Base-by-base conservation (phyloP, 2,329 filamentous ascomycete genomes). In the Graphiopsis chlorocephala region DNA sequence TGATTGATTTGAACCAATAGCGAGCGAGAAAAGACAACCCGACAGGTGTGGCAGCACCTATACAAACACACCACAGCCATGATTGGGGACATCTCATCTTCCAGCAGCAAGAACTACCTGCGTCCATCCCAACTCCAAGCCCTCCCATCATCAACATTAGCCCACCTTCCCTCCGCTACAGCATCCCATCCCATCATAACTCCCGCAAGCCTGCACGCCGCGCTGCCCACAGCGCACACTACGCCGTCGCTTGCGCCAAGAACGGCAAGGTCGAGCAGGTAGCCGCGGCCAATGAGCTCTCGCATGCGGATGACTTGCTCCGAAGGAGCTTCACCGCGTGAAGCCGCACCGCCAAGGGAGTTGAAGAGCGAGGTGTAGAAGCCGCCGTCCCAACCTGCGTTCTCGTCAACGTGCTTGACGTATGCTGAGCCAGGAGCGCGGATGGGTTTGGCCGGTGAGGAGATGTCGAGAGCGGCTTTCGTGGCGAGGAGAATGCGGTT, bases 141-240 rank as follows among this genome's bases (percentile, higher is more conserved):
- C 63, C 75, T 68, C 0, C 83, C 83, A 1, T 89, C 89, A 74
- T 94, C 91, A n/a, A 96, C 85, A 77, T 96, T 96, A 65, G 86
- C 82, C 90, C 92, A 96, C 52, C 82, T 81, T 1, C 82, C 83
- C 20, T 82, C 76, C 35, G 80, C 80, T 66, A 92, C 83, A 31
- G 81, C 83, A 42, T 93, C 89, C 90, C 91, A 93, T 0, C 92
- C 92, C 87, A 95, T 87, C 88, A 96, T 93, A 47, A 96, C 91
- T 2, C 86, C 92, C 67, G 96, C 75, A 61, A 96, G 72, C 25
- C 91, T 84, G 75, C 92, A 96, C 4, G 75, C 81, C 17, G 78
- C 75, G 67, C 88, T 86, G 70, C 89, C 91, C 26, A 93, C 88
- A 2, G 88, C 90, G 72, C 92, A 96, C 1, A 96, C 84, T 8